phyloP scores from a whole-genome alignment of 176 grass and related monocot genomes.

The Raddia guianensis region DNA sequence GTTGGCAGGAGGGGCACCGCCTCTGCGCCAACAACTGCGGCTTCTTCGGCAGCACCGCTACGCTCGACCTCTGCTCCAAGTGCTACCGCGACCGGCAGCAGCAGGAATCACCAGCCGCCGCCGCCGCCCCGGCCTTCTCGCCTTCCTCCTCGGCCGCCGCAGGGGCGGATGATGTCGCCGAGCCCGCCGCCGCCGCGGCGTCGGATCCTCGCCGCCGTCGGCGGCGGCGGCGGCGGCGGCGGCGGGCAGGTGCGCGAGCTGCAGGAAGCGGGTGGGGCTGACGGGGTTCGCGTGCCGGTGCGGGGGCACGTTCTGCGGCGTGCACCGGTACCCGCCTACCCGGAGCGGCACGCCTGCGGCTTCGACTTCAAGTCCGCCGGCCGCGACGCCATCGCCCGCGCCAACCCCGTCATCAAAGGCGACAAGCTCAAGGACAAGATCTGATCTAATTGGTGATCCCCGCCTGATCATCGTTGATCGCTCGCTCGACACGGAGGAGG shows the following conservation, averaged over 20 bases:
- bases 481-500: not conserved
- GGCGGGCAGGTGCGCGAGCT: conserved; percentile 33
- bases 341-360: conserved; percentile 47
- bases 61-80: conserved; percentile 55
- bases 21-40: conserved; percentile 49
- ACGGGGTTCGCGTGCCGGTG: conserved; percentile 49
- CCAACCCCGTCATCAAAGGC: conserved; percentile 50
- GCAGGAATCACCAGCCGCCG: not conserved
- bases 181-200: not conserved
- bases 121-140: not conserved
- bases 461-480: not conserved
- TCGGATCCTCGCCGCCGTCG: not conserved
- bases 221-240: not conserved
- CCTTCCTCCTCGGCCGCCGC: not conserved
- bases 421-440: conserved; percentile 52
- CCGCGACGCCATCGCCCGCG: conserved; percentile 47
- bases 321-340: conserved; percentile 52
- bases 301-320: conserved; percentile 48
- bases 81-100: conserved; percentile 38
- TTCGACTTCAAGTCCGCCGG: conserved; percentile 55
- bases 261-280: conserved; percentile 48
- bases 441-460: conserved; percentile 2
- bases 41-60: conserved; percentile 54
- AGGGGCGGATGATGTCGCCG: not conserved
- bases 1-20: conserved; percentile 48